Percentiles rank a stretch among this genome's conserved stretches.
phyloP scores from a whole-genome alignment of 768 basidiomycete species.

The Cystoderma amianthinum region DNA sequence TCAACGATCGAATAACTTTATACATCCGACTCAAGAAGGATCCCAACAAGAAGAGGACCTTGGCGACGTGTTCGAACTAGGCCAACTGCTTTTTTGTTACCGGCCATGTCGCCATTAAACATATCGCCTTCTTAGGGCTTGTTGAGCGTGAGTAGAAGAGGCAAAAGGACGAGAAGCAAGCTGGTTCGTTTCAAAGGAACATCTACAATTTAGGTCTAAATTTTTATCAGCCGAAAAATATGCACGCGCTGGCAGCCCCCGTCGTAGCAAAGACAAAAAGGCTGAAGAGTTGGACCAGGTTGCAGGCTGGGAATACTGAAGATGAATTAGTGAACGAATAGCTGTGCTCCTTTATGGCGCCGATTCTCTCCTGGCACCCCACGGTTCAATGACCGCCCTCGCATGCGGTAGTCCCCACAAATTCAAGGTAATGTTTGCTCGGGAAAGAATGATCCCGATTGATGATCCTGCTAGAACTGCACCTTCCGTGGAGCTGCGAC shows the following conservation, averaged over 20 bases:
- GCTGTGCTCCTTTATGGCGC: slow-evolving; percentile 81
- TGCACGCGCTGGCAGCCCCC: no score
- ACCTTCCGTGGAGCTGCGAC: slow-evolving; percentile 83
- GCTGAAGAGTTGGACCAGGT: no score
- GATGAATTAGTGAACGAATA: slow-evolving; percentile 97
- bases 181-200: slow-evolving; percentile 77
- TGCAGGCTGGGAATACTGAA: slow-evolving; percentile 95
- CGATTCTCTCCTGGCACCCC: slow-evolving; percentile 74
- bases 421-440: slow-evolving; percentile 61
- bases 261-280: slow-evolving; percentile 85
- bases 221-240: no score
- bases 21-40: slow-evolving; percentile 9
- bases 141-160: slow-evolving; percentile 97
- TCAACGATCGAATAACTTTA: slow-evolving; percentile 15
- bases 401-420: slow-evolving; percentile 87
- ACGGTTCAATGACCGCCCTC: slow-evolving; percentile 85
- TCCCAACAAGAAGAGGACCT: slow-evolving; percentile 39
- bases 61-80: slow-evolving; percentile 82
- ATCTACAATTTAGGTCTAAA: slow-evolving; percentile 21
- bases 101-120: slow-evolving; percentile 96
- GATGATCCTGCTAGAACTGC: slow-evolving; percentile 51
- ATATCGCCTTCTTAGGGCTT: slow-evolving; percentile 92
- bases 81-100: slow-evolving; percentile 94
- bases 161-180: no score
- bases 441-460: neutral